A percentile compares a stretch with the other conserved stretches of the same genome.
Conservation (phyloP, 192 early-diverging fungal genomes). For the Backusella mclennaniae region DNA sequence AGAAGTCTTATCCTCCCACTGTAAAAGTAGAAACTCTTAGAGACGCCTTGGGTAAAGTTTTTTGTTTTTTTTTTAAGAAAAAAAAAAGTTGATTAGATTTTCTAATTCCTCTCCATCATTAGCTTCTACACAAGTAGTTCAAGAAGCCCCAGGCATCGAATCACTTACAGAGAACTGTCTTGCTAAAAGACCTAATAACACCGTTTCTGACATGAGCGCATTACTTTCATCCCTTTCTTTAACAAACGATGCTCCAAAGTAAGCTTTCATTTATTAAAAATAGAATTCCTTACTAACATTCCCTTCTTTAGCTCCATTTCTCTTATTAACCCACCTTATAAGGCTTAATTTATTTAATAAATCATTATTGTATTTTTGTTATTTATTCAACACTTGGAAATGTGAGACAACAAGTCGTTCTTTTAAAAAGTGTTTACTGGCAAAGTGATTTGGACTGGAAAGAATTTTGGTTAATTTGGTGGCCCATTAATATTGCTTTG, state of each 20-base stretch:
- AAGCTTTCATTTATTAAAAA: background rate
- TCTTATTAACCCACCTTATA: conserved; percentile 13
- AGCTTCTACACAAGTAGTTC: background rate
- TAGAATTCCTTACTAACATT: background rate
- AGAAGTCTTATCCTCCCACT: background rate
- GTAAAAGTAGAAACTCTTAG: conserved; percentile 13
- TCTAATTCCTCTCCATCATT: background rate
- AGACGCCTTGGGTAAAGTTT: conserved; percentile 1
- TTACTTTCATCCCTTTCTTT: conserved; percentile 1
- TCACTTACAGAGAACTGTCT: background rate
- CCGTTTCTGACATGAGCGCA: background rate
- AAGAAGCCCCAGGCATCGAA: background rate
- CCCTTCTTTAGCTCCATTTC: background rate
- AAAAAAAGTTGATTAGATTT: background rate
- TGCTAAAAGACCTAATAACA: conserved; percentile 3
- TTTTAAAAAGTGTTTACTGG: no score
- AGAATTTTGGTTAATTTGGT: no score
- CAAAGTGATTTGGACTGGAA: no score
- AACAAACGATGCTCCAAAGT: background rate
- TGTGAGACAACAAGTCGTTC: no score
- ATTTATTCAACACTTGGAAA: background rate
- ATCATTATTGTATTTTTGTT: background rate
- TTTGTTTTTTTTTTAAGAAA: background rate
- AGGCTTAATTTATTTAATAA: background rate
- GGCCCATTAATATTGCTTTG: no score